phyloP scores from a whole-genome alignment of 495 filamentous ascomycete genomes.

The Viridothelium virens region DNA sequence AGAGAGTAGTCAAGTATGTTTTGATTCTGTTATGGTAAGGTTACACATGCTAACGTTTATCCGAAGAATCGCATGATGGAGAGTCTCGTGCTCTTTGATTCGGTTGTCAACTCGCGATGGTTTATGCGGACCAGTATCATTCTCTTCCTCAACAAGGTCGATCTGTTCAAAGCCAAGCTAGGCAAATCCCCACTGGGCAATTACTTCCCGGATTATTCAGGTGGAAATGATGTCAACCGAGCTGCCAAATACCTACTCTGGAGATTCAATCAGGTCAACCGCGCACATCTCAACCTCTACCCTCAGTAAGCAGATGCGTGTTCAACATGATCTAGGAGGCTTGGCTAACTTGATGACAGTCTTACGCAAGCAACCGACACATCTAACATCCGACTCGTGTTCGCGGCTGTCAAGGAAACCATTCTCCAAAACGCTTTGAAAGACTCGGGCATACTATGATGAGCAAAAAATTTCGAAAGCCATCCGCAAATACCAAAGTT shows the following conservation, averaged over 20 bases:
- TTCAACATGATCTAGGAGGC: constrained; percentile 5
- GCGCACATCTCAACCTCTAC: constrained; percentile 91
- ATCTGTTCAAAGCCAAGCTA: constrained; percentile 92
- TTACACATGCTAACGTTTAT: constrained; percentile 5
- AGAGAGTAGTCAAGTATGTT: constrained; percentile 84
- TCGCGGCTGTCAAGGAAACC: constrained; percentile 97
- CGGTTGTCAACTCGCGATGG: constrained; percentile 97
- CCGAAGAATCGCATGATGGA: constrained; percentile 97
- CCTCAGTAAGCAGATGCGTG: constrained; percentile 67
- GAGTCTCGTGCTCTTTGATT: constrained; percentile 93
- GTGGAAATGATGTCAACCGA: constrained; percentile 93
- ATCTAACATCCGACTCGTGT: constrained; percentile 93
- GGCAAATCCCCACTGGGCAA: constrained; percentile 78
- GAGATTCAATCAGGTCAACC: constrained; percentile 97
- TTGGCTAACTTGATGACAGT: constrained; percentile 41
- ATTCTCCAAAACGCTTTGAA: constrained; percentile 97
- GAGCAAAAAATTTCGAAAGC: not conserved
- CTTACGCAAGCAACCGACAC: constrained; percentile 98
- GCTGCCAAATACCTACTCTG: constrained; percentile 96
- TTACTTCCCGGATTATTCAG: constrained; percentile 97
- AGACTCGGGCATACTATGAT: constrained; percentile 91
- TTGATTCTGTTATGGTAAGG: not conserved
- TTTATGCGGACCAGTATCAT: constrained; percentile 99
- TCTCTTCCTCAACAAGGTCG: constrained; percentile 96
- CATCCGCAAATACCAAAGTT: not conserved